phyloP scores from a whole-genome alignment of 2,329 filamentous ascomycete genomes.

The Cercospora zeae-maydis region DNA sequence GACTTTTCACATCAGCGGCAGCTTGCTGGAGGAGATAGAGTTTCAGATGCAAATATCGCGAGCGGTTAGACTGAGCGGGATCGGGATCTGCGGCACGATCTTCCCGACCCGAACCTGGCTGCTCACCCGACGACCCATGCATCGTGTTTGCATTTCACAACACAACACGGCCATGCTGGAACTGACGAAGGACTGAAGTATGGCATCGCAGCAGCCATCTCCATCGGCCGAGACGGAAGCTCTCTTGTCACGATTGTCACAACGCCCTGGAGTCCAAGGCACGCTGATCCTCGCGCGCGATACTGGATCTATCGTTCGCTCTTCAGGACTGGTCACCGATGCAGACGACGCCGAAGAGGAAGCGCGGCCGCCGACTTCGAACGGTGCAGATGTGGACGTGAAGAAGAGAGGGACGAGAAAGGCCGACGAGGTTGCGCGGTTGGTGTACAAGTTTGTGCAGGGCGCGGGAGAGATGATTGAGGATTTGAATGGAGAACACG shows the following conservation, averaged over 20 bases:
- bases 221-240: conserved; percentile 57
- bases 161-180: neutral
- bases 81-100: neutral
- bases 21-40: neutral
- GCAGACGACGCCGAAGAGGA: conserved; percentile 48
- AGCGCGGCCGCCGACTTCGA: conserved; percentile 37
- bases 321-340: conserved; percentile 64
- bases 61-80: neutral
- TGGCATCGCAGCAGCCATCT: conserved; percentile 32
- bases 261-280: conserved; percentile 75
- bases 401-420: conserved; percentile 42
- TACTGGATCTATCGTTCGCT: conserved; percentile 70
- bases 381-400: conserved; percentile 25
- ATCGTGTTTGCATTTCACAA: conserved; percentile 1
- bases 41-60: neutral
- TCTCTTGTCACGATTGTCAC: conserved; percentile 65
- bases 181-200: neutral
- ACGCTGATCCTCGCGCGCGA: conserved; percentile 70
- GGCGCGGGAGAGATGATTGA: conserved; percentile 66
- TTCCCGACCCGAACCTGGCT: neutral
- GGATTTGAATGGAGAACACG: conserved; percentile 70
- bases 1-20: neutral
- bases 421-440: conserved; percentile 68
- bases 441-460: conserved; percentile 74
- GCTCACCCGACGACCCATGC: conserved; percentile 3